These are phyloP conservation scores for Aspergillus neoniger DNA, from an alignment of 2,329 filamentous ascomycete genomes.

Conservation along the genomic window DNA sequence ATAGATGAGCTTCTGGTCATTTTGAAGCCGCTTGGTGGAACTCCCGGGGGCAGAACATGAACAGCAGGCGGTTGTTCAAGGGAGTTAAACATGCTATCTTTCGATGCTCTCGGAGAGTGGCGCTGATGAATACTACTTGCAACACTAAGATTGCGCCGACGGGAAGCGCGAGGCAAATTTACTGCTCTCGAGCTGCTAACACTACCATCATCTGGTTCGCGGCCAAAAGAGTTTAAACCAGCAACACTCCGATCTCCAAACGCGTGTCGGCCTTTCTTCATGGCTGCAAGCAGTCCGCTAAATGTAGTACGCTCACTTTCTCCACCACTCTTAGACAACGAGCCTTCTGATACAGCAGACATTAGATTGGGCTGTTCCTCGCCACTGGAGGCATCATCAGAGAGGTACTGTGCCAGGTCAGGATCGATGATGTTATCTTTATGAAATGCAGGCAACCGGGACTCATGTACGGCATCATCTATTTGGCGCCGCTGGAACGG, in stretches of 20 bases:
- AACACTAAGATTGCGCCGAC: slow-evolving; percentile 80
- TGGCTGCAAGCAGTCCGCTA: slow-evolving; percentile 69
- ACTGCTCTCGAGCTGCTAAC: slow-evolving; percentile 62
- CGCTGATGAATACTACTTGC: slow-evolving; percentile 73
- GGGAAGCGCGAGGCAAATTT: slow-evolving; percentile 62
- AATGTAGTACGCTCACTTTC: slow-evolving; percentile 76
- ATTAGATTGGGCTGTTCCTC: slow-evolving; percentile 91
- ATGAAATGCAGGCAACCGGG: slow-evolving; percentile 85
- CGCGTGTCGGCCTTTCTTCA: slow-evolving; percentile 73
- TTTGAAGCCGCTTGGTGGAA: slow-evolving; percentile 44
- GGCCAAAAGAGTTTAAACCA: slow-evolving; percentile 68
- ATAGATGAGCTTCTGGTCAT: slow-evolving; percentile 81
- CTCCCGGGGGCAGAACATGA: slow-evolving; percentile 46
- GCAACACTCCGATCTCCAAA: slow-evolving; percentile 73
- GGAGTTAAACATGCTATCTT: slow-evolving; percentile 51
- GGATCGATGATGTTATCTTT: slow-evolving; percentile 98
- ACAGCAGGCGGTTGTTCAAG: slow-evolving; percentile 36
- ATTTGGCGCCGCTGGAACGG: slow-evolving; percentile 78
- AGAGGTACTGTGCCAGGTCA: slow-evolving; percentile 92
- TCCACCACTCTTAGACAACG: slow-evolving; percentile 61
- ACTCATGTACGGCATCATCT: slow-evolving; percentile 66
- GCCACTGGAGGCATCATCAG: slow-evolving; percentile 87
- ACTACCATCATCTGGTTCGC: slow-evolving; percentile 66
- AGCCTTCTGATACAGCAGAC: slow-evolving; percentile 67
- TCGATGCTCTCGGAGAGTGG: slow-evolving; percentile 69